Conservation (phyloP, 345 rosid species). For the Melastoma malabathricum region DNA sequence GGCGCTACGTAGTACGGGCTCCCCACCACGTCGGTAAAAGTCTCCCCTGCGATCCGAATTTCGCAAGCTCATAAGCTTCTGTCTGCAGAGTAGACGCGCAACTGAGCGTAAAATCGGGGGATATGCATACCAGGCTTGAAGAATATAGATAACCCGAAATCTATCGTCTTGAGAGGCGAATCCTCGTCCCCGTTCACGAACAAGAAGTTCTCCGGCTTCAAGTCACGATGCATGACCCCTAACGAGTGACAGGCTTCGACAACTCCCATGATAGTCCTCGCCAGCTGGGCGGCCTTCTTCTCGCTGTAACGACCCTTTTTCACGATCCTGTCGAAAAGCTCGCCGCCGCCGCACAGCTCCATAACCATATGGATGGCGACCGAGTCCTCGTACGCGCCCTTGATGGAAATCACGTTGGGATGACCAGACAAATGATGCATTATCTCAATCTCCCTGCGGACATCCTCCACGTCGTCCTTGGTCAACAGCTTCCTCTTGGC, state of each 20-base stretch:
- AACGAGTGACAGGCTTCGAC: constrained; percentile 13
- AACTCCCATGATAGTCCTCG: constrained; percentile 11
- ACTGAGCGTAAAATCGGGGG: no score
- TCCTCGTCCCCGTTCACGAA: constrained; percentile 11
- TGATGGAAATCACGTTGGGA: constrained; percentile 54
- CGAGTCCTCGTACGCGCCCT: constrained; percentile 77
- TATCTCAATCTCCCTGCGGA: constrained; percentile 84
- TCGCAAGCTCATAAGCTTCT: neutral
- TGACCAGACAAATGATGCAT: constrained; percentile 74
- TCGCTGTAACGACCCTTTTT: constrained; percentile 32
- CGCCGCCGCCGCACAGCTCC: constrained; percentile 90
- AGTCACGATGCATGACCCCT: constrained; percentile 13
- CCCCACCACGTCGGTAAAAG: constrained; percentile 70
- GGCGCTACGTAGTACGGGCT: constrained; percentile 94
- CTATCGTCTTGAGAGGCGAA: constrained; percentile 9
- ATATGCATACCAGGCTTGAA: constrained; percentile 14
- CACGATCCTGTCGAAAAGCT: constrained; percentile 81
- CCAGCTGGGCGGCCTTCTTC: constrained; percentile 11
- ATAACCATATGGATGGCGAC: constrained; percentile 84
- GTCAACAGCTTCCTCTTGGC: constrained; percentile 62
- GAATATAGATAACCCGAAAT: constrained; percentile 11
- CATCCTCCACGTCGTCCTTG: constrained; percentile 67
- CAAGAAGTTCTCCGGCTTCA: constrained; percentile 13
- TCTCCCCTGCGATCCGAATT: constrained; percentile 38
- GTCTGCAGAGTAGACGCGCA: no score